A percentile compares a stretch with the other conserved stretches of the same genome.
These are phyloP conservation scores for Alloascoidea africana DNA, from an alignment of 805 yeast species.

Conservation along the genomic window DNA sequence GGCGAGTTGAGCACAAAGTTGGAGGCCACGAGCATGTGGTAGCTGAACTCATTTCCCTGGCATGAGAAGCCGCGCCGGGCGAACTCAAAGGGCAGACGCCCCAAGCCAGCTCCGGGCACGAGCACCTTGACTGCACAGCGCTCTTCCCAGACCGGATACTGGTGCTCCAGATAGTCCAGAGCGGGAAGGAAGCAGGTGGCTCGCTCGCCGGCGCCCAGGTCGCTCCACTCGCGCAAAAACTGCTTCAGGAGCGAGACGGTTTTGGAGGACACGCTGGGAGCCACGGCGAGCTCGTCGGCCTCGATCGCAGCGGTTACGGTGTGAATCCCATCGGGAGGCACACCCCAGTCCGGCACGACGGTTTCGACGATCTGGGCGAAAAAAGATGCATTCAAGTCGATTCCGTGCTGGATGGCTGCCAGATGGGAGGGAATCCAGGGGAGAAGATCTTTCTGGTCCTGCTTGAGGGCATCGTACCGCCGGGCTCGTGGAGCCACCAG, in stretches of 20 bases:
- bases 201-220: slow-evolving; percentile 30
- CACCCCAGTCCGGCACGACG: too few species aligned
- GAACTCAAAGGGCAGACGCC: slow-evolving; percentile 58
- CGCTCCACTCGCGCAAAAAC: slow-evolving; percentile 65
- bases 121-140: slow-evolving; percentile 25
- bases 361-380: too few species aligned
- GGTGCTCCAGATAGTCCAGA: slow-evolving; percentile 21
- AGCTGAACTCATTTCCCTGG: slow-evolving; percentile 63
- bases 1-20: slow-evolving; percentile 13
- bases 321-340: too few species aligned
- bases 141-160: slow-evolving; percentile 15
- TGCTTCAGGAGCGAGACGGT: slow-evolving; percentile 65
- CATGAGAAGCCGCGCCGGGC: slow-evolving; percentile 28
- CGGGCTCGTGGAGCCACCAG: too few species aligned
- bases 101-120: slow-evolving; percentile 84
- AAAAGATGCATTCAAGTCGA: too few species aligned
- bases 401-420: too few species aligned
- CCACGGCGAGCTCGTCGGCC: too few species aligned
- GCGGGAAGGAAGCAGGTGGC: slow-evolving; percentile 40
- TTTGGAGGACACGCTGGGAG: too few species aligned
- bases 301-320: too few species aligned
- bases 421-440: too few species aligned
- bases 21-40: slow-evolving; percentile 53
- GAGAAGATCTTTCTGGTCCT: too few species aligned
- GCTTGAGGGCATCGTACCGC: too few species aligned